Evolutionary conservation across 805 yeast genomes (phyloP), one percentile per base, ranked within the genome.

Genomic region (Yamadazyma philogaea): DNA sequence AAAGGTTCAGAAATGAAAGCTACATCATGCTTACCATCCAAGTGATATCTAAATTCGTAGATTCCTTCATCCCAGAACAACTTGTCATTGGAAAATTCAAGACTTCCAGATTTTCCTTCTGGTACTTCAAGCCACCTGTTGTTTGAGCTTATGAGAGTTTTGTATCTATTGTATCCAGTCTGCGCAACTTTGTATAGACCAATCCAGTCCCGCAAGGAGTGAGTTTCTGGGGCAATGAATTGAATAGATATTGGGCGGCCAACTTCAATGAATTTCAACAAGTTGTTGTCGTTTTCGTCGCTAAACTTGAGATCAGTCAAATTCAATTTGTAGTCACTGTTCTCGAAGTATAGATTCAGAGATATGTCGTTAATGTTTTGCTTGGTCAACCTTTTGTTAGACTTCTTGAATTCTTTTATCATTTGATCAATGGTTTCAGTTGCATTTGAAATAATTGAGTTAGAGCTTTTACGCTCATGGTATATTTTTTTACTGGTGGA

Each of bases 31-130:
- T 79, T 75, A 18, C 78, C 80, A 37, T 72, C 74, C 40, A 75
- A 68, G 55, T 86, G 93, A 53, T 82, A 82, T 57, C 95, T 72
- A 49, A 86, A 72, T 61, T 86, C 91, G 61, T 79, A 86, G 26
- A 77, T 68, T 0, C 95, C 95, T 31, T 75, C 78, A 51, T 81
- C 83, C 78, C 82, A 82, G 52, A 71, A 72, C 33, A 82, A 61
- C 37, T 73, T 63, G 4, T 70, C 68, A 6, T 70, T 68, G 8
- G 64, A 56, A 52, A 86, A 86, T 8, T 52, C 63, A 6, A 77
- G 68, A 10, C 57, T 50, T 1, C 91, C 90, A 14, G 68, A 63
- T 11, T 39, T 42, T 17, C 26, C 27, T 30, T 45, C 48, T 12
- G 44, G 45, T 18, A 45, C 47, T 42, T 78, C 79, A 26, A 67